These are phyloP conservation scores for Ceratobasidium sp. DNA, from an alignment of 1,284 basidiomycete genomes.

Conservation along the genomic window DNA sequence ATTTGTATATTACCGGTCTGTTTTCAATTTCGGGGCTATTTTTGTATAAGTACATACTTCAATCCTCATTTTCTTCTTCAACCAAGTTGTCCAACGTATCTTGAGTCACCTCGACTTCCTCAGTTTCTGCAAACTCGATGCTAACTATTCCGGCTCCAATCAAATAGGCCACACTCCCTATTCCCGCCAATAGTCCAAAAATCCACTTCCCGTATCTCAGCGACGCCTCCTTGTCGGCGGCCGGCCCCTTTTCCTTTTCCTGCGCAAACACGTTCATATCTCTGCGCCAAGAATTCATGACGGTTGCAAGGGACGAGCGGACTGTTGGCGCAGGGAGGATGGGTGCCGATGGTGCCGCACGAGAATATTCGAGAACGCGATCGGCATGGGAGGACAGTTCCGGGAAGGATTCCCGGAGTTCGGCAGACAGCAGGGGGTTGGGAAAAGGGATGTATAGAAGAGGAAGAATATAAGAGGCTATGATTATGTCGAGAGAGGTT, in stretches of 20 bases:
- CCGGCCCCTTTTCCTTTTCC: constrained; percentile 28
- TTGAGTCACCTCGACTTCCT: constrained; percentile 6
- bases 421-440: constrained; percentile 65
- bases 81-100: constrained; percentile 1
- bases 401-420: constrained; percentile 67
- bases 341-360: neutral
- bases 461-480: constrained; percentile 74
- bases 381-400: constrained; percentile 66
- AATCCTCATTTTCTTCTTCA: constrained; percentile 6
- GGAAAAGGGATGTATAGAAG: constrained; percentile 69
- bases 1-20: neutral
- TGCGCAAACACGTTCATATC: constrained; percentile 30
- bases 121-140: neutral
- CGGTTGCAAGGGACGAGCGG: constrained; percentile 28
- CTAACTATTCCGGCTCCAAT: constrained; percentile 32
- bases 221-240: constrained; percentile 16
- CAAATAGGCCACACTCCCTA: constrained; percentile 37
- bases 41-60: constrained; percentile 6
- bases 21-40: neutral
- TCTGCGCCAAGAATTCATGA: constrained; percentile 21
- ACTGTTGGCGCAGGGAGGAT: constrained; percentile 13
- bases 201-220: constrained; percentile 32
- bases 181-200: constrained; percentile 26
- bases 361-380: constrained; percentile 49
- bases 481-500: constrained; percentile 68